phyloP scores from a whole-genome alignment of 192 early-diverging fungal species.

The Coemansia nantahalensis region DNA sequence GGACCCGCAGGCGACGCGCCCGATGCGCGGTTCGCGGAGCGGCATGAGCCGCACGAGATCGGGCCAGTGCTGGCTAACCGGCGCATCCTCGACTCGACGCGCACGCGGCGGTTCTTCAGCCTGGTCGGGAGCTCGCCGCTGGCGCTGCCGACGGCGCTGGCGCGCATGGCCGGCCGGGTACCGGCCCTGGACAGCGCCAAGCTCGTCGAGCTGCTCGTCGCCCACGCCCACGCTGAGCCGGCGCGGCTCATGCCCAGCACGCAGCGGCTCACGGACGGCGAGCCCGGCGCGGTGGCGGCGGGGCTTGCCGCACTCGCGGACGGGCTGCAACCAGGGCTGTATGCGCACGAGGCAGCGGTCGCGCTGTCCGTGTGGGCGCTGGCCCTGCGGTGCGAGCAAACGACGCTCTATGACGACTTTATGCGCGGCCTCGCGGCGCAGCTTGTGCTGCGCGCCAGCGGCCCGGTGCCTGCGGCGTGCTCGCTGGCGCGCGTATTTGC shows the following conservation, averaged over 20 bases:
- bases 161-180: constrained; percentile 4
- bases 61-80: constrained; percentile 1
- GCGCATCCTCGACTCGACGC: constrained; percentile 9
- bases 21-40: neutral
- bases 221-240: constrained; percentile 3
- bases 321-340: constrained; percentile 10
- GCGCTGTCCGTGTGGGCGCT: constrained; percentile 31
- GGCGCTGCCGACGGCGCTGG: constrained; percentile 6
- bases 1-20: neutral
- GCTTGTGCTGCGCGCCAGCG: constrained; percentile 15
- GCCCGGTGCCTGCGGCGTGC: constrained; percentile 21
- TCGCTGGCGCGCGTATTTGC: constrained; percentile 41
- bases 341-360: constrained; percentile 18
- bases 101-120: constrained; percentile 6
- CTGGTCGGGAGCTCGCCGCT: constrained; percentile 6
- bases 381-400: constrained; percentile 25
- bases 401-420: constrained; percentile 17
- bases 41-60: constrained; percentile 4
- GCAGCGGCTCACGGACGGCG: neutral
- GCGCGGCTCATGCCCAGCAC: constrained; percentile 1
- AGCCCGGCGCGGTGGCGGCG: constrained; percentile 4
- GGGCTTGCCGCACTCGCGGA: neutral
- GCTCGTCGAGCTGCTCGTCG: constrained; percentile 12
- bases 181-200: constrained; percentile 9
- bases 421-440: constrained; percentile 30